Evolutionary conservation across 352 stramenopile genomes (phyloP).

Genomic region (Globisporangium cederbergense): DNA sequence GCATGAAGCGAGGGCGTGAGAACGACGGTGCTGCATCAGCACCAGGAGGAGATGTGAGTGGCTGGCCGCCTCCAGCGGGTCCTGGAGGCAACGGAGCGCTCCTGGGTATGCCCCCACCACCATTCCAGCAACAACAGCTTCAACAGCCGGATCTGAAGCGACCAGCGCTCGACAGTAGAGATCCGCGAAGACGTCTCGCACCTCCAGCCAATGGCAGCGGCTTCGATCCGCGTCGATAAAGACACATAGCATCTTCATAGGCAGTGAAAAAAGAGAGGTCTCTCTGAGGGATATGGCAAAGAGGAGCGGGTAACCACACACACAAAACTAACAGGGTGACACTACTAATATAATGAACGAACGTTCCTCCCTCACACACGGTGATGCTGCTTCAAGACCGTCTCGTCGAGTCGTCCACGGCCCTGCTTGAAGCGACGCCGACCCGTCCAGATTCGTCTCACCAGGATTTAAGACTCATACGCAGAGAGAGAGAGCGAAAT

Average conservation of each 20-base stretch:
- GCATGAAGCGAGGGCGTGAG: slow-evolving; percentile 18
- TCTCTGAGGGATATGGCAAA: not conserved
- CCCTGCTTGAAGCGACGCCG: not conserved
- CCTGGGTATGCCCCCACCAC: slow-evolving; percentile 7
- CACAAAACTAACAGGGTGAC: too few species aligned
- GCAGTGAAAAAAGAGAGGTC: not conserved
- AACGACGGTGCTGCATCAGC: not conserved
- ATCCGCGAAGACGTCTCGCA: slow-evolving; percentile 12
- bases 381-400: too few species aligned
- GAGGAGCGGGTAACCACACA: not conserved
- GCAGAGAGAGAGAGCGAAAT: slow-evolving; percentile 18
- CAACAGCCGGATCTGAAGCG: slow-evolving; percentile 16
- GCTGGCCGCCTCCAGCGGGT: slow-evolving; percentile 13
- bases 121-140: slow-evolving; percentile 4
- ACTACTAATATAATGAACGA: too few species aligned
- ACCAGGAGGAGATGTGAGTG: not conserved
- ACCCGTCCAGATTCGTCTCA: not conserved
- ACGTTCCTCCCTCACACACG: too few species aligned
- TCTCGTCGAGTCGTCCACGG: not conserved
- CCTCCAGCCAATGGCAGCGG: slow-evolving; percentile 6
- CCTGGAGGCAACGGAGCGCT: slow-evolving; percentile 1
- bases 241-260: not conserved
- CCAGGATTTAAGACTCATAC: not conserved
- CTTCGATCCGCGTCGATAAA: slow-evolving; percentile 9
- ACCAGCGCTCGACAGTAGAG: slow-evolving; percentile 9